phyloP scores from a whole-genome alignment of 2,329 filamentous ascomycete genomes.

The Sporothrix brunneoviolacea region DNA sequence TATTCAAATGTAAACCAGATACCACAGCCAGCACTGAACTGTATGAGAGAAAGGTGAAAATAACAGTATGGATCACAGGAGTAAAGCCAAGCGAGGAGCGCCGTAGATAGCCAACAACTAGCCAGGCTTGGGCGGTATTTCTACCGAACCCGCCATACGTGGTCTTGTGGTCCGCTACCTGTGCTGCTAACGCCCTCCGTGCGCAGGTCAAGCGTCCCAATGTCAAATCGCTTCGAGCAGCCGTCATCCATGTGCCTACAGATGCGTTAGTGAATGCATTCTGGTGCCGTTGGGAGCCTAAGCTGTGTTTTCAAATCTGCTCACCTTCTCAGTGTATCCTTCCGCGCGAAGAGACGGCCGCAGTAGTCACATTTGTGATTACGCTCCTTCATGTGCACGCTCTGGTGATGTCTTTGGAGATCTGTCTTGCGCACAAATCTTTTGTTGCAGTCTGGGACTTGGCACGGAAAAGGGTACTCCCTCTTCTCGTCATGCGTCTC shows the following conservation, averaged over 20 bases:
- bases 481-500: constrained; percentile 73
- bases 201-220: constrained; percentile 44
- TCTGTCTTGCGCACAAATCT: constrained; percentile 80
- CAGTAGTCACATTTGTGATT: constrained; percentile 67
- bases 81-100: no score
- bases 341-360: constrained; percentile 64
- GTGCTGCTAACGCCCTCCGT: constrained; percentile 25
- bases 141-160: neutral
- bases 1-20: no score
- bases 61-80: no score
- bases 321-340: constrained; percentile 76
- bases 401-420: constrained; percentile 55
- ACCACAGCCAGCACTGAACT: no score
- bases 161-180: neutral
- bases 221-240: constrained; percentile 61
- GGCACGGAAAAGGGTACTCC: constrained; percentile 65
- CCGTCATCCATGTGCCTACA: constrained; percentile 71
- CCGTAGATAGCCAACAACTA: no score
- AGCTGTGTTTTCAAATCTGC: no score
- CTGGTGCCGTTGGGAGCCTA: no score
- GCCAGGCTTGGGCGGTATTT: no score
- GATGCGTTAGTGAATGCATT: constrained; percentile 6
- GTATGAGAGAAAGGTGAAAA: no score
- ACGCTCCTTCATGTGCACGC: constrained; percentile 67
- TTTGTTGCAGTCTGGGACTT: constrained; percentile 58